Evolutionary conservation across 176 grass and related monocot species (phyloP).

Genomic region (Microstegium vimineum): DNA sequence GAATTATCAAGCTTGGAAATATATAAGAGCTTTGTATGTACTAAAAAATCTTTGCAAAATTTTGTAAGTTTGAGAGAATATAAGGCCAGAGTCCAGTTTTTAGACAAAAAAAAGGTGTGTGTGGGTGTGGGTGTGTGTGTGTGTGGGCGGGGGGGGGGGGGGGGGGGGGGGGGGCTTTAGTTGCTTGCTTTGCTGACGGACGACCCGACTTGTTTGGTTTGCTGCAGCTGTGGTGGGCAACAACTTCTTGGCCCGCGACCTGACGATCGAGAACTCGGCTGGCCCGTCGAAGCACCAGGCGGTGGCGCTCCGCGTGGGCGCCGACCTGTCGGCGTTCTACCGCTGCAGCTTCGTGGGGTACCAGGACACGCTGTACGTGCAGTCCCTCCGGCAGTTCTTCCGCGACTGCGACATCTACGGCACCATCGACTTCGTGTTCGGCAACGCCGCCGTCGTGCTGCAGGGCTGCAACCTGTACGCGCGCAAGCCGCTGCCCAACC

Average conservation of each 20-base stretch:
- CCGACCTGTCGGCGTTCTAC: constrained; percentile 64
- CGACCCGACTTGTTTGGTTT: background rate
- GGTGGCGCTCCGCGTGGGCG: constrained; percentile 59
- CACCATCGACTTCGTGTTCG: constrained; percentile 79
- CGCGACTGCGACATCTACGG: constrained; percentile 85
- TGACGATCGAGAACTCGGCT: constrained; percentile 72
- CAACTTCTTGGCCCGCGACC: constrained; percentile 62
- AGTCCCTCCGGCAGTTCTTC: constrained; percentile 83
- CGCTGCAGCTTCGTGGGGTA: constrained; percentile 80
- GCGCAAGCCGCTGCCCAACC: constrained; percentile 43
- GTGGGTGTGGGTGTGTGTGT: no score
- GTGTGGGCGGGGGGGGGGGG: no score
- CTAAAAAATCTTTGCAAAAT: no score
- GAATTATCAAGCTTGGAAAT: no score
- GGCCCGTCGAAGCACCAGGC: constrained; percentile 76
- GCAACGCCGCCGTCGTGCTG: constrained; percentile 67
- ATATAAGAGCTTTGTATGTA: no score
- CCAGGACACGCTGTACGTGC: constrained; percentile 90
- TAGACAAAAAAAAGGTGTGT: no score
- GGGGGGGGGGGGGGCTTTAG: no score
- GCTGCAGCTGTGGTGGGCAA: constrained; percentile 59
- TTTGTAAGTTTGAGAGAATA: no score
- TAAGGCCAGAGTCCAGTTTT: no score
- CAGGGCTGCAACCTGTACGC: constrained; percentile 82
- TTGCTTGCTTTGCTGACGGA: no score